These are phyloP conservation scores for Gynandropsis gynandra DNA, from an alignment of 345 rosid species.

Conservation along the genomic window DNA sequence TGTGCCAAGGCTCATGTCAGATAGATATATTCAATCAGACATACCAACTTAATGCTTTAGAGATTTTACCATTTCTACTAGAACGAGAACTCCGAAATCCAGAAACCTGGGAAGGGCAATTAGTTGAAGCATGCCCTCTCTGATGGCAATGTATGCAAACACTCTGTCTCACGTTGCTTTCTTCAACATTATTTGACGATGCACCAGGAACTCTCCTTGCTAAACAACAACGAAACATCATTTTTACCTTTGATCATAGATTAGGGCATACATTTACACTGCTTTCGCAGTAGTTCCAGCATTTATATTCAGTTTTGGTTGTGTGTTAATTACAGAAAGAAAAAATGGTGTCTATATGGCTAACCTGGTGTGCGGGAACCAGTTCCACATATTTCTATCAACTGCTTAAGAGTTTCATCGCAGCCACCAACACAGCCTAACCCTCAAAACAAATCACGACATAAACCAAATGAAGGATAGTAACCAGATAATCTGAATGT, in stretches of 20 bases:
- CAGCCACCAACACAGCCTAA: constrained; percentile 98
- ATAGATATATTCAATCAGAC: too few relatives aligned
- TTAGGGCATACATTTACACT: not conserved
- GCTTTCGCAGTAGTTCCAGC: not conserved
- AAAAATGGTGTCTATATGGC: constrained; percentile 9
- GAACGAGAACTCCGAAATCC: constrained; percentile 41
- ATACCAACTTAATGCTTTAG: too few relatives aligned
- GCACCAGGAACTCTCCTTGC: constrained; percentile 51
- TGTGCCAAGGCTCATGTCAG: not conserved
- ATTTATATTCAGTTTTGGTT: constrained; percentile 1
- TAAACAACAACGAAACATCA: constrained; percentile 29
- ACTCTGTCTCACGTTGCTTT: constrained; percentile 43
- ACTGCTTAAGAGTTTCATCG: constrained; percentile 65
- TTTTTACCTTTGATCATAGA: not conserved
- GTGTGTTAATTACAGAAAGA: not conserved
- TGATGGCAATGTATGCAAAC: constrained; percentile 70
- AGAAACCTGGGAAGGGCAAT: constrained; percentile 57
- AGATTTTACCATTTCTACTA: too few relatives aligned
- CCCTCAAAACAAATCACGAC: constrained; percentile 1
- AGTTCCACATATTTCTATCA: constrained; percentile 89
- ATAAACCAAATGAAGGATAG: not conserved
- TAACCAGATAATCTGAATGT: not conserved
- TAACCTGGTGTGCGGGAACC: constrained; percentile 84
- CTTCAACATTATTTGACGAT: constrained; percentile 45
- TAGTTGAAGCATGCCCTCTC: constrained; percentile 61